phyloP scores from a whole-genome alignment of 371 early-diverging fungal species.

The Syncephalis fuscata region DNA sequence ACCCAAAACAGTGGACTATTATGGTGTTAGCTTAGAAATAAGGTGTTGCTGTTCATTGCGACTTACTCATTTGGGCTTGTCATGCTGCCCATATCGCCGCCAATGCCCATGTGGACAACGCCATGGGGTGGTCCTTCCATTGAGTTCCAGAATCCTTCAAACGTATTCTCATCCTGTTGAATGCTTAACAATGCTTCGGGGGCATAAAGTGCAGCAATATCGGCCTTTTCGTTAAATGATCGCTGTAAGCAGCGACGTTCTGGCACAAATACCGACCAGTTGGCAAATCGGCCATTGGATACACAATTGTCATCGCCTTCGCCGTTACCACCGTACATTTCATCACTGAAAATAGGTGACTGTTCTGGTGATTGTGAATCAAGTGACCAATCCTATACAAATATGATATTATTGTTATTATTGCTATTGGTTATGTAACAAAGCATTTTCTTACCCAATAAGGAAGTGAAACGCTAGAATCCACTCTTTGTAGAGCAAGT shows the following conservation, averaged over 20 bases:
- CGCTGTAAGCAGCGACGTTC: constrained; percentile 13
- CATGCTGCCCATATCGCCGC: constrained; percentile 26
- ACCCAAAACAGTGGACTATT: constrained; percentile 27
- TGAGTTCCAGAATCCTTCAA: constrained; percentile 14
- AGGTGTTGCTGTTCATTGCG: too few species aligned
- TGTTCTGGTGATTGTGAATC: constrained; percentile 10
- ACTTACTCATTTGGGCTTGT: constrained; percentile 13
- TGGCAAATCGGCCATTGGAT: constrained; percentile 7
- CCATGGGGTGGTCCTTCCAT: constrained; percentile 27
- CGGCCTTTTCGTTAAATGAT: constrained; percentile 3
- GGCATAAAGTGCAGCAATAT: constrained; percentile 14
- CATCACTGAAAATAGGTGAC: constrained; percentile 3
- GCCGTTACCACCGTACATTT: constrained; percentile 11
- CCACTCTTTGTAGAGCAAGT: constrained; percentile 2
- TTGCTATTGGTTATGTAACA: too few species aligned
- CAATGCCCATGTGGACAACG: constrained; percentile 22
- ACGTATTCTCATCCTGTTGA: constrained; percentile 8
- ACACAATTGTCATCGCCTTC: constrained; percentile 8
- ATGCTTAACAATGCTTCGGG: constrained; percentile 9
- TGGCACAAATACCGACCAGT: constrained; percentile 1
- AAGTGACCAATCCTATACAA: constrained; percentile 31
- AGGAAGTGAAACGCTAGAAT: constrained; percentile 2
- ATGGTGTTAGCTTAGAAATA: too few species aligned
- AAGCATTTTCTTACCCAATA: constrained; percentile 17
- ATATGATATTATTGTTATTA: too few species aligned